phyloP scores from a whole-genome alignment of 352 stramenopile genomes.

The Albugo laibachii region DNA sequence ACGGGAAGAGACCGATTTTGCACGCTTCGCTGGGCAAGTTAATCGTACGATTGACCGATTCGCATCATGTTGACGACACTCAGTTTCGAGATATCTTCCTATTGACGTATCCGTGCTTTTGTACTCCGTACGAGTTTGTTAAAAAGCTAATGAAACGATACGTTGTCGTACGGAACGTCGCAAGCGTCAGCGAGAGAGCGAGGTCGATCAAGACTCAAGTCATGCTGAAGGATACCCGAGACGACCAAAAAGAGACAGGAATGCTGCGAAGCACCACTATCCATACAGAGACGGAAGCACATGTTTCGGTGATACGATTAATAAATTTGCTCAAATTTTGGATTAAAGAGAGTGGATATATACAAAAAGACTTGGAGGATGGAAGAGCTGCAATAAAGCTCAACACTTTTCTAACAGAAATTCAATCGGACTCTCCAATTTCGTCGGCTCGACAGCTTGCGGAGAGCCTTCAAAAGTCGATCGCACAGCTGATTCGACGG shows the following conservation, averaged over 20 bases:
- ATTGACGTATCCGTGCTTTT: slow-evolving; percentile 66
- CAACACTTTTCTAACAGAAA: slow-evolving; percentile 45
- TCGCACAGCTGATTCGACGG: slow-evolving; percentile 25
- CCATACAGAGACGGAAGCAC: slow-evolving; percentile 60
- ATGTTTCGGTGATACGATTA: slow-evolving; percentile 71
- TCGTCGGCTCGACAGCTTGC: slow-evolving; percentile 54
- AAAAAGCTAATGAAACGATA: slow-evolving; percentile 80
- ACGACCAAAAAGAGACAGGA: neutral
- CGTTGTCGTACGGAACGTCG: slow-evolving; percentile 43
- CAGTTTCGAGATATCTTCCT: slow-evolving; percentile 76
- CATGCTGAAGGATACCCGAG: neutral
- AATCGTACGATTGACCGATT: slow-evolving; percentile 61
- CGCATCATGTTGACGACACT: slow-evolving; percentile 70
- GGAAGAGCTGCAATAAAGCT: slow-evolving; percentile 60
- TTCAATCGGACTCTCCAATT: slow-evolving; percentile 53
- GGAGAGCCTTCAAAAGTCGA: slow-evolving; percentile 24
- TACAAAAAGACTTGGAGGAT: slow-evolving; percentile 44
- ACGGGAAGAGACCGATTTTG: slow-evolving; percentile 64
- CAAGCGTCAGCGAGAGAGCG: slow-evolving; percentile 20
- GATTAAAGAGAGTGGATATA: slow-evolving; percentile 76
- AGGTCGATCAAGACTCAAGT: slow-evolving; percentile 34
- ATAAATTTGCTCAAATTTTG: slow-evolving; percentile 77
- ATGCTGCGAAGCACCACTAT: slow-evolving; percentile 24
- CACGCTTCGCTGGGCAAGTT: slow-evolving; percentile 70
- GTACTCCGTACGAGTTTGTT: slow-evolving; percentile 67